A percentile compares a stretch with the other conserved stretches of the same genome.
Evolutionary conservation across 2,329 filamentous ascomycete genomes (phyloP).

Genomic region (Cladosporium sp.): DNA sequence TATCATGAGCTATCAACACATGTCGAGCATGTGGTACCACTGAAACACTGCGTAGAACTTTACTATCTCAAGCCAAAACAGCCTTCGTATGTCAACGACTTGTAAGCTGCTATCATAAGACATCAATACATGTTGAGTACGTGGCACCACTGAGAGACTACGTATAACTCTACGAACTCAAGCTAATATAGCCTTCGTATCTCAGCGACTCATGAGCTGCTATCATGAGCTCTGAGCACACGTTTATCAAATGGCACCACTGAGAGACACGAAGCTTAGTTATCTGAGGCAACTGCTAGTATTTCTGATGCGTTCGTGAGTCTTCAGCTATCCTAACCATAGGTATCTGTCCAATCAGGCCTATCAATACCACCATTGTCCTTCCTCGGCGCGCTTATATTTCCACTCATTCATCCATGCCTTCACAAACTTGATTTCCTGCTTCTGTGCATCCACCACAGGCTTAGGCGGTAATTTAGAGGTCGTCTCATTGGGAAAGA

Average conservation of each 20-base stretch:
- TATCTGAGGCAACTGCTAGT: no score
- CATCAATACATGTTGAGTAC: not conserved
- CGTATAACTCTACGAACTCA: no score
- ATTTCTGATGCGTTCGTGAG: no score
- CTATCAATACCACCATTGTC: constrained; percentile 17
- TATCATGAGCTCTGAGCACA: not conserved
- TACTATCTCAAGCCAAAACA: no score
- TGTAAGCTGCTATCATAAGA: not conserved
- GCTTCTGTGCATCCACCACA: constrained; percentile 59
- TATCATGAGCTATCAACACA: no score
- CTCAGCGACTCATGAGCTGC: not conserved
- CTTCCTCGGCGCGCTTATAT: constrained; percentile 17
- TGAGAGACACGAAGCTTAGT: not conserved
- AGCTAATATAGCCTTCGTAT: not conserved
- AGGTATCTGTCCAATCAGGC: no score
- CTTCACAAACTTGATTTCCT: constrained; percentile 62
- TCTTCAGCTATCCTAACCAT: no score
- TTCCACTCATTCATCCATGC: constrained; percentile 67
- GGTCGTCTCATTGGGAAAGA: constrained; percentile 64
- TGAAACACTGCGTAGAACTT: not conserved
- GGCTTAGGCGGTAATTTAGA: constrained; percentile 58
- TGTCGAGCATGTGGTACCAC: no score
- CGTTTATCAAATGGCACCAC: not conserved
- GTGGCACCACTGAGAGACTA: not conserved
- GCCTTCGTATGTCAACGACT: not conserved